Evolutionary conservation across 1,284 basidiomycete genomes (phyloP), one percentile per base, ranked within the genome.

Genomic region (Vanrija sp.): DNA sequence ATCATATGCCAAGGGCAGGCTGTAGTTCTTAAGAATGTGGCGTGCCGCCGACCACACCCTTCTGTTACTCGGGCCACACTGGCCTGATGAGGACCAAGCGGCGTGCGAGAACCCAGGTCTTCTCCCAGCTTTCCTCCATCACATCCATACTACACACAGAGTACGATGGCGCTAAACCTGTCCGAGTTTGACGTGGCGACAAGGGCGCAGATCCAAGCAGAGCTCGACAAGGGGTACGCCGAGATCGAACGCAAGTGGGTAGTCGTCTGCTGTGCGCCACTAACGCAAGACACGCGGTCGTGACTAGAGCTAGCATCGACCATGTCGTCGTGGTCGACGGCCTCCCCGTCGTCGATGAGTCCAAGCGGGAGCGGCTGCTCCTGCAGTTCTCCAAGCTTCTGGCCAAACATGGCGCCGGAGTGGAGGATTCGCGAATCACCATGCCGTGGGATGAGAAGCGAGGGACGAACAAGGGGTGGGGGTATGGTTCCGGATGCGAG

Each of bases 211-310:
- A 90, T 96, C 65, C 91, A 98, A 49, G 69, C 68, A 21, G 73
- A 75, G 64, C 65, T 75, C 50, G 62, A 72, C 25, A 68, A 68
- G 52, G 72, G 69, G 75, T 98, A 88, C 75, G 85, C 87, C 53
- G 94, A 98, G 73, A 96, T 98, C 65, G 94, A 98, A 73, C 84
- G 83, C 78, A 90, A 91, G 91, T 95, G 64, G 58, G 83, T 77
- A 89, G 89, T 94, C 58, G 83, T 76, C 6, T 34, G 10, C 9
- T 15, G 34, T 5, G 34, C 34, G 34, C 34, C 34, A 14, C 34
- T 34, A 12, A 34, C 34, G 34, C 34, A 67, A 93, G 89, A 80
- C 91, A 90, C 77, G 65, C 82, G 83, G 64, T 87, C 88, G 70
- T 81, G 86, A 60, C 85, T 83, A 66, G 87, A 88, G 67, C 91